phyloP scores from a whole-genome alignment of 2,329 filamentous ascomycete species.

The Rutstroemia sp. region DNA sequence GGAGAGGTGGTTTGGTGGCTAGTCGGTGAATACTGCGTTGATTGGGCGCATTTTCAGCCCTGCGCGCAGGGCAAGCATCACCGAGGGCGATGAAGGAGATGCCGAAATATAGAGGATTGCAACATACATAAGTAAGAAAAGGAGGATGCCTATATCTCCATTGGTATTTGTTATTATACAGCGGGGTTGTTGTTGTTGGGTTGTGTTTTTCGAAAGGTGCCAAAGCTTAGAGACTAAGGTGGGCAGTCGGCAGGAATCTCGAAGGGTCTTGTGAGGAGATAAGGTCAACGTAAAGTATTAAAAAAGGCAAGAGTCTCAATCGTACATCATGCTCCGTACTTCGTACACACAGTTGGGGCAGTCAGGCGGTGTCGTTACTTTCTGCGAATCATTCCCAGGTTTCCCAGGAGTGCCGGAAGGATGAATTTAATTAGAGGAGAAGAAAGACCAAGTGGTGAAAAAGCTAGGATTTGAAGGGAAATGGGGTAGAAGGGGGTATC shows the following conservation, averaged over 20 bases:
- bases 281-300: not conserved
- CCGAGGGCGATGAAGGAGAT: not conserved
- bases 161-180: not conserved
- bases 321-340: too few species aligned
- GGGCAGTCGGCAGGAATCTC: not conserved
- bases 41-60: constrained; percentile 7
- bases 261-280: not conserved
- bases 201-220: not conserved
- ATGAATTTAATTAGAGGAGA: too few species aligned
- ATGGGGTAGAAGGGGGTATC: too few species aligned
- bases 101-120: constrained; percentile 17
- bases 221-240: not conserved
- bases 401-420: too few species aligned
- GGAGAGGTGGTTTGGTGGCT: not conserved
- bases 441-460: too few species aligned
- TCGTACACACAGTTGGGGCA: too few species aligned
- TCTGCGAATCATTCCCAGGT: too few species aligned
- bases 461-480: too few species aligned
- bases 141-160: not conserved
- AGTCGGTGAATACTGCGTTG: constrained; percentile 1
- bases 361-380: too few species aligned
- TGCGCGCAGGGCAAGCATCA: not conserved
- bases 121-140: not conserved
- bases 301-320: constrained; percentile 21
- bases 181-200: constrained; percentile 10